Base-by-base conservation (phyloP, 108 stramenopile species). In the Cyclostephanos invisitatus region DNA sequence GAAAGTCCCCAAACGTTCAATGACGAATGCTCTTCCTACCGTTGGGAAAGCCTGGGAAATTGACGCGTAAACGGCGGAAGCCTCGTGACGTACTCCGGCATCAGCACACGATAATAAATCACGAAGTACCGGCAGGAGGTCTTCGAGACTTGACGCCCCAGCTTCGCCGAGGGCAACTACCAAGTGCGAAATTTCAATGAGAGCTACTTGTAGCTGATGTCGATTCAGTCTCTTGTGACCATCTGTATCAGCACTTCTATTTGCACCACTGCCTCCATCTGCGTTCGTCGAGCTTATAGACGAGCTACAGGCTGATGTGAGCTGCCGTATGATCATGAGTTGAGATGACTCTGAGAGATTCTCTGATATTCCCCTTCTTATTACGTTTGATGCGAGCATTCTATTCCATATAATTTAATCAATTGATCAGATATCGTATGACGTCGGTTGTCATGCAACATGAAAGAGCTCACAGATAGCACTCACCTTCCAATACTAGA, bases 31-130 rank as follows among this genome's bases (percentile, higher is more conserved):
- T 36, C 86, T 80, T 54, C 88, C 91, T 32, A 68, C 75, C 1
- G 68, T 24, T 3, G 94, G 94, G 78, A 89, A 89, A 5, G 74
- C 65, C 12, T 77, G 83, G 11, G 84, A 68, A n/a, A 95, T 71
- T 0, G 91, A 79, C 40, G 75, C 82, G 72, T 75, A 89, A 2
- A 81, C 86, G 22, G 85, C 75, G 15, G 91, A 91, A 47, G 94
- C 89, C 79, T 95, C 94, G 61, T 89, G 77, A 25, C 94, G 84
- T 14, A 95, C 94, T 6, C 91, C 91, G 35, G 89, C 87, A 67
- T 91, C 88, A n/a, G 80, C 5, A 62, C 92, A 84, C 11, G 77
- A 62, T 7, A 95, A 72, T 60, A 84, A 88, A 49, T 77, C 67
- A 35, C 70, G 68, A n/a, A 95, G 75, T 17, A 75, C 81, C 25